phyloP scores from a whole-genome alignment of 2,329 filamentous ascomycete species.

The Ophiostoma perfectum region DNA sequence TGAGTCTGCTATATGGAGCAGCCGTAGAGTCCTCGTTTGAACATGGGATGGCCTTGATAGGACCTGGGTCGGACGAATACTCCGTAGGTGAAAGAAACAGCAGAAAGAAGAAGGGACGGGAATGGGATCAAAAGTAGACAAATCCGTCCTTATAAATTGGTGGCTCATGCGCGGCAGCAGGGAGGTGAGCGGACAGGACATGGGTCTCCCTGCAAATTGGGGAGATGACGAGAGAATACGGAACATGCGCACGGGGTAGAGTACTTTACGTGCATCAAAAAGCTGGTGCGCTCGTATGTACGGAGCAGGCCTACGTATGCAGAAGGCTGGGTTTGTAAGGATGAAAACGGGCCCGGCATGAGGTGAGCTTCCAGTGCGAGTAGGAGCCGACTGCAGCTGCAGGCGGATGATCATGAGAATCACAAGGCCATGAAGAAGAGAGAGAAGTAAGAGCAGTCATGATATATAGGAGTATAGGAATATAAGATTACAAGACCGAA shows the following conservation, averaged over 20 bases:
- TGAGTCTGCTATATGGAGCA: too few species aligned
- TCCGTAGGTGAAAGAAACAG: background rate
- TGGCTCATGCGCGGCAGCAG: conserved; percentile 15
- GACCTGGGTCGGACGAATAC: background rate
- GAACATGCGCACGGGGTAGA: background rate
- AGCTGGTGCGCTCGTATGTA: background rate
- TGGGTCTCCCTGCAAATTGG: background rate
- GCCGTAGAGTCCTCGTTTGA: too few species aligned
- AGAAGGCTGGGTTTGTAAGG: background rate
- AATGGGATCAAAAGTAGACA: conserved; percentile 6
- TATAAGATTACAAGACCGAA: too few species aligned
- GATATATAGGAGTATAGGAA: too few species aligned
- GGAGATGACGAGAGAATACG: background rate
- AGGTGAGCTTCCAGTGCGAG: background rate
- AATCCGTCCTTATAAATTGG: conserved; percentile 9
- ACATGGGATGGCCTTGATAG: background rate
- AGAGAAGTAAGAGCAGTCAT: too few species aligned
- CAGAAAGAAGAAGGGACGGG: background rate
- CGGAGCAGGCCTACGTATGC: too few species aligned
- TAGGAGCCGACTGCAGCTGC: background rate
- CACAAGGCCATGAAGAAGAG: background rate
- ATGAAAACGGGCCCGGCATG: too few species aligned
- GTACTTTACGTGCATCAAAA: background rate
- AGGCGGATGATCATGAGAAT: background rate
- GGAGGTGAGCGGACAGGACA: conserved; percentile 1